Base-by-base conservation (phyloP, 352 stramenopile species). In the Pythium angustatum region DNA sequence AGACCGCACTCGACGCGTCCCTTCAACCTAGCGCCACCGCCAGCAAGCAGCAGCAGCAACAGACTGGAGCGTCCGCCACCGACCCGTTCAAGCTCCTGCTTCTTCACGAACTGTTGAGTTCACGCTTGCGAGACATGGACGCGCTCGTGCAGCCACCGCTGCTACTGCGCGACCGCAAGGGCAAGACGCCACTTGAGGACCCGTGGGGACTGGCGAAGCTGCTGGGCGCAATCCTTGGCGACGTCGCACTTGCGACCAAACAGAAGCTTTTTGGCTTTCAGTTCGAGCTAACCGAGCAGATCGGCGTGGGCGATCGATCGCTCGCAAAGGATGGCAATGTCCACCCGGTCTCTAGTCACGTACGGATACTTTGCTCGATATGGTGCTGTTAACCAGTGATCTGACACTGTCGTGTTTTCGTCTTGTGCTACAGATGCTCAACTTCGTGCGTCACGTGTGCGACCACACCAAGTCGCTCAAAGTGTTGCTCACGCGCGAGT, bases 251-350 rank as follows among this genome's bases (percentile, higher is more conserved):
- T 1, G 75, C 58, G 19, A 66, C 85, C 4, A 91, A 90, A 50
- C 75, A 88, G 26, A 81, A 77, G 34, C 66, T 94, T 5, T 85
- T 87, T 27, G 71, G 66, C 5, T 89, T 82, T 53, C 83, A 94
- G 48, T 52, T 85, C 15, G 80, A 85, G n/a, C 64, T 90, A 24
- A 73, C 76, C 4, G 81, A 89, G 17, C 54, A 77, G 30, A 69
- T 81, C 21, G 49, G 41, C 10, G 69, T 71, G 43, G 68, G 51
- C 27, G 81, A 91, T 50, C 78, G 78, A 9, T 74, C 72, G 22
- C 45, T 88, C n/a, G 69, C 81, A 11, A 87, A 78, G 65, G 81
- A 94, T 33, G 85, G 81, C 10, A 94, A 94, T 31, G 80, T 94
- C 17, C 85, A 94, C 40, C 74, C 85, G 0, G 78, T 85, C 21